These are phyloP conservation scores for Scenedesmus sp. DNA, from an alignment of 163 green algal species.

Conservation along the genomic window DNA sequence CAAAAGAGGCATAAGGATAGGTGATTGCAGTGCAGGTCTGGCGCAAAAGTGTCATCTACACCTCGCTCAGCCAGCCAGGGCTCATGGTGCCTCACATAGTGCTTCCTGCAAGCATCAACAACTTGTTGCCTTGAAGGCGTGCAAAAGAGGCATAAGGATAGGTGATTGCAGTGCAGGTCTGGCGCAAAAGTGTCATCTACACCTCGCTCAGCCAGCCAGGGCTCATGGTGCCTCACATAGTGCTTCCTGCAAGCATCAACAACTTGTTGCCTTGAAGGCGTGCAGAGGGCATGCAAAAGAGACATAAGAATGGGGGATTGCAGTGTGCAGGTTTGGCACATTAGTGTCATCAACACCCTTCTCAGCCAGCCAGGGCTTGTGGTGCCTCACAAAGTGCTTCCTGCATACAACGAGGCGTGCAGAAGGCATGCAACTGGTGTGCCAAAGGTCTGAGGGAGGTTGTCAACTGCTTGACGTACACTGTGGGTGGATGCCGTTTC, in stretches of 20 bases:
- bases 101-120: background rate
- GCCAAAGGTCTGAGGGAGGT: too few relatives aligned
- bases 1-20: background rate
- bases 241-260: background rate
- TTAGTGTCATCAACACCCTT: constrained; percentile 1
- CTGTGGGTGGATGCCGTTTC: too few relatives aligned
- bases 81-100: constrained; percentile 52
- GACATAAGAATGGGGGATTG: too few relatives aligned
- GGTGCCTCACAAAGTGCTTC: constrained; percentile 51
- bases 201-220: constrained; percentile 8
- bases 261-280: too few relatives aligned
- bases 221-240: constrained; percentile 50
- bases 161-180: too few relatives aligned
- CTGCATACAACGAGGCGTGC: too few relatives aligned
- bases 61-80: constrained; percentile 8
- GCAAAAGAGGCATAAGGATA: background rate
- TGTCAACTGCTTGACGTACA: too few relatives aligned
- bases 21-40: too few relatives aligned
- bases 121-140: too few relatives aligned
- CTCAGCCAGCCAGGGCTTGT: constrained; percentile 33
- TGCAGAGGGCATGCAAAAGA: background rate
- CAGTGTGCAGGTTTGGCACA: too few relatives aligned
- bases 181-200: background rate
- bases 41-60: background rate
- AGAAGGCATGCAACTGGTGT: too few relatives aligned